Conservation (phyloP, 768 basidiomycete species). For the Hydnum rufescens region DNA sequence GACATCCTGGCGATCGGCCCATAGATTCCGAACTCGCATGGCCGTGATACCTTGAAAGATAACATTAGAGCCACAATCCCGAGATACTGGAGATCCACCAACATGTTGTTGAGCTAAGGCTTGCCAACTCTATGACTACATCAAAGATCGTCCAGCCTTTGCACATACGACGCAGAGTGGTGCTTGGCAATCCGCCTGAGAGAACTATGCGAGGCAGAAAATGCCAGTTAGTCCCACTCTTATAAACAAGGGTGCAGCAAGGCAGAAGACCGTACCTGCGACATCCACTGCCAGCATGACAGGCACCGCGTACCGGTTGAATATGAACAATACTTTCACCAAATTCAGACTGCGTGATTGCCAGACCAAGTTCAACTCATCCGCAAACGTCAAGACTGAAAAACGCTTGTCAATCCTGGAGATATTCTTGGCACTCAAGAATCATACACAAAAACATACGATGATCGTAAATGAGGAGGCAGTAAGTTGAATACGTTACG, state of each 20-base stretch:
- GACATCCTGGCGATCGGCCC: neutral
- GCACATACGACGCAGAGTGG: neutral
- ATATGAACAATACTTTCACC: neutral
- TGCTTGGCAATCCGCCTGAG: neutral
- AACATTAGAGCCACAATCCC: neutral
- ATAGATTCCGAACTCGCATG: neutral
- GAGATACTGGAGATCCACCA: neutral
- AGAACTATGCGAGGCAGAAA: neutral
- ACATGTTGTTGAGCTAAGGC: neutral
- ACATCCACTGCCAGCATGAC: neutral
- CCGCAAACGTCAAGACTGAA: neutral
- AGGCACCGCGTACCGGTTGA: neutral
- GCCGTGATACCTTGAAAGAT: neutral
- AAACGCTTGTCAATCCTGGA: neutral
- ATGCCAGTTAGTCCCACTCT: neutral
- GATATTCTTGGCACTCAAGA: neutral
- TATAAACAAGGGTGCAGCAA: neutral
- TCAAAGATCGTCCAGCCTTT: neutral
- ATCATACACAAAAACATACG: neutral
- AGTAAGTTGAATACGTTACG: neutral
- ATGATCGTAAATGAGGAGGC: constrained; percentile 1
- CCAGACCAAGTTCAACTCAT: neutral
- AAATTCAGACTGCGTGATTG: neutral
- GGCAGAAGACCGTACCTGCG: neutral
- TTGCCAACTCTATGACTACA: neutral